Conservation (phyloP, 306 rosid species). For the Fragaria ananassa region DNA sequence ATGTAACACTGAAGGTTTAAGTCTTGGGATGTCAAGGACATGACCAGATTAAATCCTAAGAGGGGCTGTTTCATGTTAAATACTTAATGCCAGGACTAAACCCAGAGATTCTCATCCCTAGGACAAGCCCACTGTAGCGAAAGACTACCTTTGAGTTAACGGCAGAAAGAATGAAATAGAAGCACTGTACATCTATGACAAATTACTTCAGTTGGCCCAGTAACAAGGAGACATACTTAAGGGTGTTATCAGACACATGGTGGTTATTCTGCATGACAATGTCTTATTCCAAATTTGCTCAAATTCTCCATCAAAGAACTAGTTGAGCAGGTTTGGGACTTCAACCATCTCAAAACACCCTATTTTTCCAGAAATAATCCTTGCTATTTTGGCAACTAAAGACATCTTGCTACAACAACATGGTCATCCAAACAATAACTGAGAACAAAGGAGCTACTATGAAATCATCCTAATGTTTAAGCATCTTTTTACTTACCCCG, state of each 20-base stretch:
- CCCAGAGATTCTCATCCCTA: background rate
- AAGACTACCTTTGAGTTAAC: background rate
- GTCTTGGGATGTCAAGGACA: background rate
- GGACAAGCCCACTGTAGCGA: background rate
- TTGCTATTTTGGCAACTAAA: constrained; percentile 7
- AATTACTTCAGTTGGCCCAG: background rate
- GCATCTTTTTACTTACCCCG: constrained; percentile 55
- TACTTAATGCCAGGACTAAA: background rate
- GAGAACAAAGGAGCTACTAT: background rate
- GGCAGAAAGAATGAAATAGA: background rate
- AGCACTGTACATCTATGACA: background rate
- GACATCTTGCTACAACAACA: background rate
- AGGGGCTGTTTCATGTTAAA: background rate
- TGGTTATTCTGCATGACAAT: background rate
- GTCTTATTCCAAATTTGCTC: background rate
- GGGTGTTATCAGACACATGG: background rate
- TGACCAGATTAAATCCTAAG: background rate
- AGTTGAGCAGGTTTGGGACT: background rate
- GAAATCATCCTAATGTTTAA: background rate
- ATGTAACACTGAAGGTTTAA: background rate
- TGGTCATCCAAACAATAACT: background rate
- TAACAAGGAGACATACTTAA: background rate
- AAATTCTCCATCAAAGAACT: background rate
- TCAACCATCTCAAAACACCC: constrained; percentile 17
- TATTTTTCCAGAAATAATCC: constrained; percentile 11